Evolutionary conservation across 441 rosid genomes (phyloP).

Genomic region (Biscutella auriculata): DNA sequence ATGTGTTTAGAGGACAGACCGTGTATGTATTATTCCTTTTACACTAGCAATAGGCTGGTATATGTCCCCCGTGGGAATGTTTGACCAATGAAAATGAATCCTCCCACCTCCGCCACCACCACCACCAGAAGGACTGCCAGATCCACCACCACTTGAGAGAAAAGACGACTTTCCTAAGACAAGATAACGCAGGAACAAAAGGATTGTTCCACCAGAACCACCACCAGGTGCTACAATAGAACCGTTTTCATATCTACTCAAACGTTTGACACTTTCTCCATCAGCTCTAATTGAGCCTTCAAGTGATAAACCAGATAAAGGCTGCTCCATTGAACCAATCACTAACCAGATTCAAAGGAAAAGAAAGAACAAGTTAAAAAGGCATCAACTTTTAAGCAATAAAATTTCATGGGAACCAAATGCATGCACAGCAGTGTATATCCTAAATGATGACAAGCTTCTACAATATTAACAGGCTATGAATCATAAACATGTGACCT

Average conservation of each 20-base stretch:
- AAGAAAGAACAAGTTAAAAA: constrained; percentile 12
- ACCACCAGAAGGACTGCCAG: constrained; percentile 65
- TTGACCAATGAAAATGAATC: constrained; percentile 97
- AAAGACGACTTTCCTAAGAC: constrained; percentile 51
- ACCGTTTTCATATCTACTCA: constrained; percentile 23
- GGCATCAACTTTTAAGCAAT: constrained; percentile 8
- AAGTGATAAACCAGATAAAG: constrained; percentile 68
- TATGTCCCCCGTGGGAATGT: constrained; percentile 95
- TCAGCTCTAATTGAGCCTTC: constrained; percentile 76
- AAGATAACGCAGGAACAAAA: constrained; percentile 61
- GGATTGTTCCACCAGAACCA: constrained; percentile 95
- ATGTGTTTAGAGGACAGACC: constrained; percentile 39
- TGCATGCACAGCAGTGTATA: constrained; percentile 6
- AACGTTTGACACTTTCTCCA: constrained; percentile 58
- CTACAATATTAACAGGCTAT: neutral
- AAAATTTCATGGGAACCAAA: neutral
- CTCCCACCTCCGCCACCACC: constrained; percentile 99
- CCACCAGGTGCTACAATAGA: constrained; percentile 69
- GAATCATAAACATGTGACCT: neutral
- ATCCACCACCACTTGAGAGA: constrained; percentile 88
- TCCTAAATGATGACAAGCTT: constrained; percentile 5
- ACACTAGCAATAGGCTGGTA: constrained; percentile 96
- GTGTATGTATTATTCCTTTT: constrained; percentile 51
- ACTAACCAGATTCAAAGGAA: constrained; percentile 40
- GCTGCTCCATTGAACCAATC: constrained; percentile 94